These are phyloP conservation scores for Thecaphora thlaspeos DNA, from an alignment of 1,284 basidiomycete genomes.

Conservation along the genomic window DNA sequence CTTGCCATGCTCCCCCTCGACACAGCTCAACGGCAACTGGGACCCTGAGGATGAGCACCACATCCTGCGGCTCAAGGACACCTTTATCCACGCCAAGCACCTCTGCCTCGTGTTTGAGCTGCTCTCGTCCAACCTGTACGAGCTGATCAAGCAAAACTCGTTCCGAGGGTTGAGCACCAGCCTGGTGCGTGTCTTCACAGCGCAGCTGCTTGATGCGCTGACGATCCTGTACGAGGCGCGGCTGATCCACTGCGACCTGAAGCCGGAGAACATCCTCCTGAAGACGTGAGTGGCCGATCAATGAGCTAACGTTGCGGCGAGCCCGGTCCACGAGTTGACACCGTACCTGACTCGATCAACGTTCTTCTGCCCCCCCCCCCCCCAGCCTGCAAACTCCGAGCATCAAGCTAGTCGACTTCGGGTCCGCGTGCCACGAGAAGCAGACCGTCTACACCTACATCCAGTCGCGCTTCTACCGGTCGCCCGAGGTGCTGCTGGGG, in stretches of 20 bases:
- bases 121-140: constrained; percentile 94
- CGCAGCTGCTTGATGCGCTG: constrained; percentile 87
- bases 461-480: constrained; percentile 96
- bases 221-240: constrained; percentile 90
- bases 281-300: constrained; percentile 26
- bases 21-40: constrained; percentile 63
- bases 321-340: no score
- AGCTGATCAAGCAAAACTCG: constrained; percentile 99
- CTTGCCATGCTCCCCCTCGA: background rate
- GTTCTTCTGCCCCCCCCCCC: constrained; percentile 5
- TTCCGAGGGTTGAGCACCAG: constrained; percentile 96
- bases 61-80: constrained; percentile 89
- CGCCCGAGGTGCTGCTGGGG: constrained; percentile 92
- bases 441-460: constrained; percentile 99
- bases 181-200: constrained; percentile 95
- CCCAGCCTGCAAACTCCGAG: constrained; percentile 87
- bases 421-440: constrained; percentile 95
- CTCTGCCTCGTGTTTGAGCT: constrained; percentile 97
- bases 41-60: constrained; percentile 92
- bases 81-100: constrained; percentile 94
- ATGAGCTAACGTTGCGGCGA: no score
- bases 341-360: no score
- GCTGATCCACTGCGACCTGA: constrained; percentile 96
- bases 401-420: constrained; percentile 99
- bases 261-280: constrained; percentile 63